Evolutionary conservation across 208 protist genomes (phyloP), one percentile per base, ranked within the genome.

Genomic region (Angomonas deanei): DNA sequence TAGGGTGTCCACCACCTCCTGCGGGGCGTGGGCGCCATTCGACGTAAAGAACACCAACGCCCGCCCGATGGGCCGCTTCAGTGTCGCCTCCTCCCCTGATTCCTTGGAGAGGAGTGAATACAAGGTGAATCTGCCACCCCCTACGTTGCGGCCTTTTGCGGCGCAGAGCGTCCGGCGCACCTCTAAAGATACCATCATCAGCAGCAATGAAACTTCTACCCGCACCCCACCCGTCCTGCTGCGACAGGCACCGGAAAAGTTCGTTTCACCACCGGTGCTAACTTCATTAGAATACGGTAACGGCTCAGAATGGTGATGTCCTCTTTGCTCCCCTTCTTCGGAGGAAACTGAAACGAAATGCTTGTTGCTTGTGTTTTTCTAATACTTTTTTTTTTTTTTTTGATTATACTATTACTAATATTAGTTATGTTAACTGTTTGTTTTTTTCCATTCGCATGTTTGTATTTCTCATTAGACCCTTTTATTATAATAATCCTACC

Each of bases 311-410:
- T 42, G 8, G 15, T 42, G 11, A 42, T 53, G 5, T 24, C 47
- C 47, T 24, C 21, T 24, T 53, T 53, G 5, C 47, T 53, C 11
- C 21, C 47, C 21, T 24, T 53, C 8, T 53, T 53, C 11, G n/a
- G n/a, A 27, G n/a, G 8, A 53, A 15, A 27, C 5, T 23, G 21
- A 53, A 53, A 27, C 21, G 5, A 27, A 26, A 53, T 53, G n/a
- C 8, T 27, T 32, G 15, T 56, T 56, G 2, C 27, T 56, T 30
- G 5, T 32, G 5, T 5, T 32, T 56, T 56, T 28, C 21, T 56
- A 56, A 34, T 56, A 56, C 15, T 30, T 34, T 4, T 56, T 28
- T 30, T 30, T 56, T 30, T 34, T 30, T 5, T 56, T 56, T 56
- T 2, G 4, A 31, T 3, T 5, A 19, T 32, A 5, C 8, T 5